Conservation (phyloP, 805 yeast genomes). For the Cyberlindnera mississippiensis region DNA sequence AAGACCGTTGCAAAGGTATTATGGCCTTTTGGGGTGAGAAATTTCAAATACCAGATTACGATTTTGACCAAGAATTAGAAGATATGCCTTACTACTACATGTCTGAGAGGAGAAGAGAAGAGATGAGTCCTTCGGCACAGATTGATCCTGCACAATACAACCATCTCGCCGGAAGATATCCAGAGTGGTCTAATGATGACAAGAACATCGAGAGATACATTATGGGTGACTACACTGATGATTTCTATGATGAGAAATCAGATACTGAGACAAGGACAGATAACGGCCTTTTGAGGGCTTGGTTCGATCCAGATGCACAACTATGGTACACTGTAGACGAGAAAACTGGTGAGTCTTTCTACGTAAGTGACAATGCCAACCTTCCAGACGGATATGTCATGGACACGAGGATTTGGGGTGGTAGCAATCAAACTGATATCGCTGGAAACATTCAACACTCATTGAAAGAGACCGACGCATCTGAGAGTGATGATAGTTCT, state of each 20-base stretch:
- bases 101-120: conserved; percentile 2
- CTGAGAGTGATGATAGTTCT: neutral
- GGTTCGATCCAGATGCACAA: conserved; percentile 8
- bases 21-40: conserved; percentile 57
- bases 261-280: neutral
- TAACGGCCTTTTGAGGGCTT: neutral
- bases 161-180: conserved; percentile 5
- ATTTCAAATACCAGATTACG: conserved; percentile 28
- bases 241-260: conserved; percentile 9
- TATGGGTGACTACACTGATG: conserved; percentile 5
- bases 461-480: neutral
- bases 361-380: conserved; percentile 6
- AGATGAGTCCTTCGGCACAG: neutral
- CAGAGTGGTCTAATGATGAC: conserved; percentile 3
- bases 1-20: conserved; percentile 49
- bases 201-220: conserved; percentile 2
- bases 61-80: conserved; percentile 13
- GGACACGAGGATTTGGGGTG: neutral
- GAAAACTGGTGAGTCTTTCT: conserved; percentile 2
- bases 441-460: too few relatives aligned
- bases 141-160: neutral
- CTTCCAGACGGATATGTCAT: conserved; percentile 3
- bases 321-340: conserved; percentile 5
- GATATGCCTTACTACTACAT: conserved; percentile 13
- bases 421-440: too few relatives aligned